These are phyloP conservation scores for Verbascum thapsus DNA, from an alignment of 257 asterid genomes.

Conservation along the genomic window DNA sequence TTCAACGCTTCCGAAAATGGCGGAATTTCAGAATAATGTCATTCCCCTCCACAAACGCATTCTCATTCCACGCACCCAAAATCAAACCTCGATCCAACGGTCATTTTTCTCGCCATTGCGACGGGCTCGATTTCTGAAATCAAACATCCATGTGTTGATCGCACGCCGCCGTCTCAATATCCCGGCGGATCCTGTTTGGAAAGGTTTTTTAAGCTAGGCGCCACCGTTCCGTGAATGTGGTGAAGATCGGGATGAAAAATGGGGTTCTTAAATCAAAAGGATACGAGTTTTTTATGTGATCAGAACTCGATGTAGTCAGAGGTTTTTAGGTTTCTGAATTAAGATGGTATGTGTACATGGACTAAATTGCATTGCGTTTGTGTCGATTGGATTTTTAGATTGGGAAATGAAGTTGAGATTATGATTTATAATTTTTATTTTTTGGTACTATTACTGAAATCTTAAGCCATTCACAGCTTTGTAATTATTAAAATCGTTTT, in stretches of 20 bases:
- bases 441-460: constrained; percentile 12
- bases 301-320: constrained; percentile 21
- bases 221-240: constrained; percentile 3
- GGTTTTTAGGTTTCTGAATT: constrained; percentile 23
- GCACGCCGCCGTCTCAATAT: constrained; percentile 24
- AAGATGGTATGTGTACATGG: constrained; percentile 32
- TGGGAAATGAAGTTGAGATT: not conserved
- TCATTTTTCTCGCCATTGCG: constrained; percentile 22
- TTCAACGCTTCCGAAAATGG: constrained; percentile 62
- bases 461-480: not conserved
- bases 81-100: constrained; percentile 32
- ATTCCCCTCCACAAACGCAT: constrained; percentile 34
- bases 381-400: not conserved
- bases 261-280: constrained; percentile 20
- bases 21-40: constrained; percentile 50
- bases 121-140: constrained; percentile 11
- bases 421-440: not conserved
- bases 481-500: not conserved
- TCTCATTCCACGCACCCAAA: constrained; percentile 37
- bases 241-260: constrained; percentile 20
- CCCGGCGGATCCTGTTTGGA: constrained; percentile 22
- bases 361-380: not conserved
- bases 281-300: not conserved
- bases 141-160: constrained; percentile 18
- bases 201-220: constrained; percentile 2